Evolutionary conservation across 2,329 filamentous ascomycete species (phyloP).

Genomic region (Clonostachys rosea): DNA sequence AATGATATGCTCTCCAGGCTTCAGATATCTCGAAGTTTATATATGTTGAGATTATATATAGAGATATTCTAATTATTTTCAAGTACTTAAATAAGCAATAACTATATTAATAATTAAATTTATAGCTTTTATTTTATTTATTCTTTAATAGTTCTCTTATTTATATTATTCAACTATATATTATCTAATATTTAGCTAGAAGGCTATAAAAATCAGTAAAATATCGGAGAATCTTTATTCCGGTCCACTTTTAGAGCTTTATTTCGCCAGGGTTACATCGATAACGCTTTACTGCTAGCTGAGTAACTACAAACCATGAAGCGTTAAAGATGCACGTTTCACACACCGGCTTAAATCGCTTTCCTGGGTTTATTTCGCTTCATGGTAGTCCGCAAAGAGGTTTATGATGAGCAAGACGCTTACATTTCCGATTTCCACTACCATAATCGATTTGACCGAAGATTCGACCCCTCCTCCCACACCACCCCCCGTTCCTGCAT

Average conservation of each 20-base stretch:
- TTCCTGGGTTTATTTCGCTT: too few species aligned
- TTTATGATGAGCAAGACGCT: constrained; percentile 17
- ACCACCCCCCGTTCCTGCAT: constrained; percentile 1
- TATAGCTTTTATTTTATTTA: background rate
- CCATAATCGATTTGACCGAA: constrained; percentile 19
- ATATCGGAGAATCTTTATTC: background rate
- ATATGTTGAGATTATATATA: too few species aligned
- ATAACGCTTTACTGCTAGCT: background rate
- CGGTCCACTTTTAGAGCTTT: background rate
- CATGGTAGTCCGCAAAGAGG: background rate
- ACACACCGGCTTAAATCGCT: too few species aligned
- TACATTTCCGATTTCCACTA: constrained; percentile 13
- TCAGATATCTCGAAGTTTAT: too few species aligned
- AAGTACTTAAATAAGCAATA: too few species aligned
- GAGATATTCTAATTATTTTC: too few species aligned
- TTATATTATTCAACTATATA: background rate
- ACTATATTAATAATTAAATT: too few species aligned
- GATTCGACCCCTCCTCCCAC: constrained; percentile 8
- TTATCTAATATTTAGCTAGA: background rate
- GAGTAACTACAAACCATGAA: too few species aligned
- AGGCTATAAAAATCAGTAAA: background rate
- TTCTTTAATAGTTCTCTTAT: background rate
- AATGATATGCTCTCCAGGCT: too few species aligned
- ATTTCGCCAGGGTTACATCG: background rate
- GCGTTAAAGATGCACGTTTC: too few species aligned